phyloP scores from a whole-genome alignment of 2,329 filamentous ascomycete species.

The Aureobasidium melanogenum region DNA sequence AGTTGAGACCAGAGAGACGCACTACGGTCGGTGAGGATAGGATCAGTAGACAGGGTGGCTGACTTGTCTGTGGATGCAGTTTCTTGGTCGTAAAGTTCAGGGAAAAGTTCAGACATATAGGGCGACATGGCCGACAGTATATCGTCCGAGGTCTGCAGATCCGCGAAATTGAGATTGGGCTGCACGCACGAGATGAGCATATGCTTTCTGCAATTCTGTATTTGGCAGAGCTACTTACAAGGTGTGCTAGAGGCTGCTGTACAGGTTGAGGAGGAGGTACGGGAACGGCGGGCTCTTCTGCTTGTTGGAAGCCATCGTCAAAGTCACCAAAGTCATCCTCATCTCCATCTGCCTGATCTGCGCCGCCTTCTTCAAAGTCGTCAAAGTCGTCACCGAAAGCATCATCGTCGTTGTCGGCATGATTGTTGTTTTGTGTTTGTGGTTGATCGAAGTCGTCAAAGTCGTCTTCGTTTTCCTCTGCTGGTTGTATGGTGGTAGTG shows the following conservation, averaged over 20 bases:
- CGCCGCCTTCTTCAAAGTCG: conserved; percentile 46
- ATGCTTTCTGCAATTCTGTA: neutral
- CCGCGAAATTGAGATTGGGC: conserved; percentile 12
- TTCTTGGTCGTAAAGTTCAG: conserved; percentile 35
- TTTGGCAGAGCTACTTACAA: conserved; percentile 36
- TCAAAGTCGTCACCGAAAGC: conserved; percentile 64
- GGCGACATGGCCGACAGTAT: conserved; percentile 53
- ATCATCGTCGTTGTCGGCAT: conserved; percentile 46
- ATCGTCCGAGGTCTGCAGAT: conserved; percentile 40
- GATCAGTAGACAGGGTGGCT: conserved; percentile 24
- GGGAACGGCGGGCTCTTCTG: conserved; percentile 16
- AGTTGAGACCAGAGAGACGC: conserved; percentile 94
- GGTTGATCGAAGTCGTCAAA: conserved; percentile 24
- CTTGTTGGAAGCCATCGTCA: conserved; percentile 36
- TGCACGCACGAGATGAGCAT: conserved; percentile 2
- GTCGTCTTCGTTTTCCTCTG: conserved; percentile 37
- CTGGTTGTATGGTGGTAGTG: conserved; percentile 32
- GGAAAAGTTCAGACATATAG: conserved; percentile 60
- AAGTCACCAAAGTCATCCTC: conserved; percentile 44
- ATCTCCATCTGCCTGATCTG: conserved; percentile 24
- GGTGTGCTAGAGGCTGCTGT: conserved; percentile 34
- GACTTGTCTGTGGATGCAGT: conserved; percentile 23
- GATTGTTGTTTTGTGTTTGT: conserved; percentile 11
- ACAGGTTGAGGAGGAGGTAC: conserved; percentile 28
- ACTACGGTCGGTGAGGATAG: conserved; percentile 74